Evolutionary conservation across 2,329 filamentous ascomycete genomes (phyloP).

Genomic region (Chaetomium sp.): DNA sequence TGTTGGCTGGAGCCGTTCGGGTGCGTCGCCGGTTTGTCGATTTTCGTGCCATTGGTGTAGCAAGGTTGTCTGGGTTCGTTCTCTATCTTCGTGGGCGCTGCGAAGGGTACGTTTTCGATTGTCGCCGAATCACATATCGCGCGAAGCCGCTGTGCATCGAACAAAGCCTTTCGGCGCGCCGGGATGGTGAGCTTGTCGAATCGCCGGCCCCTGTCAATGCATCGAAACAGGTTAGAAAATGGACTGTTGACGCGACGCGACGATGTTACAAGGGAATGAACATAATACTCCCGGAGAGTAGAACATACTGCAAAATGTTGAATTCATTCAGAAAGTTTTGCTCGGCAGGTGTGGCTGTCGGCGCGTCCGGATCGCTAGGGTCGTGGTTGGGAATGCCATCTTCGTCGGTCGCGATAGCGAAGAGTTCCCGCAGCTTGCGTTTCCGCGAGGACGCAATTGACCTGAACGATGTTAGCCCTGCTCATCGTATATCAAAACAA

Average conservation of each 20-base stretch:
- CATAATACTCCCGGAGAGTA: conserved; percentile 29
- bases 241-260: conserved; percentile 25
- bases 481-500: conserved; percentile 49
- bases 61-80: background rate
- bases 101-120: conserved; percentile 5
- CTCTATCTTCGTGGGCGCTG: background rate
- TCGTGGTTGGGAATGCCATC: conserved; percentile 62
- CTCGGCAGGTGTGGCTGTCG: conserved; percentile 54
- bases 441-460: conserved; percentile 81
- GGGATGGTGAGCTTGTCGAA: conserved; percentile 59
- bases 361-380: conserved; percentile 60
- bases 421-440: conserved; percentile 87
- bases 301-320: conserved; percentile 62
- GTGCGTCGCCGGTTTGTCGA: background rate
- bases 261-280: conserved; percentile 30
- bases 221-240: conserved; percentile 31
- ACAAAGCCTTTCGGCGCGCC: conserved; percentile 48
- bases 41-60: background rate
- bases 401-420: conserved; percentile 72
- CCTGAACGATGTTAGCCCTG: conserved; percentile 53
- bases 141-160: conserved; percentile 45
- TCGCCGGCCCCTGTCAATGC: conserved; percentile 46
- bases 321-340: conserved; percentile 58
- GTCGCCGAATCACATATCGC: conserved; percentile 6
- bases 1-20: background rate